phyloP scores from a whole-genome alignment of 495 filamentous ascomycete genomes.

The Glutinoglossum americanum region DNA sequence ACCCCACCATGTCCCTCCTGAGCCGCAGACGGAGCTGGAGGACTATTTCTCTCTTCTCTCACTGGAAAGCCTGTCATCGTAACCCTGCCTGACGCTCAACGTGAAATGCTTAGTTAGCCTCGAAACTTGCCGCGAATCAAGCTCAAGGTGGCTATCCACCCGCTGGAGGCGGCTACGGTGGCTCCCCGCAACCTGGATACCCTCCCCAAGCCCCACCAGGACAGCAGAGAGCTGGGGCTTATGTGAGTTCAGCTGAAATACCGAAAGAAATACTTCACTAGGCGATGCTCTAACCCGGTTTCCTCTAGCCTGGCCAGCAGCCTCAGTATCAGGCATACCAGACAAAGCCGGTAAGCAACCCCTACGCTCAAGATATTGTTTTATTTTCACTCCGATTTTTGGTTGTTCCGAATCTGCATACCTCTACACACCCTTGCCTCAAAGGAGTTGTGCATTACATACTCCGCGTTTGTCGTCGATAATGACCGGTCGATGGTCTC shows the following conservation, averaged over 20 bases:
- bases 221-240: constrained; percentile 7
- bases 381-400: neutral
- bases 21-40: too few species aligned
- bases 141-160: constrained; percentile 1
- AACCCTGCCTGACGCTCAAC: neutral
- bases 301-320: constrained; percentile 9
- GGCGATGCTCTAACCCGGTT: neutral
- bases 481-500: constrained; percentile 2
- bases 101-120: constrained; percentile 1
- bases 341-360: neutral
- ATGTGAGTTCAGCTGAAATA: constrained; percentile 3
- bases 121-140: constrained; percentile 6
- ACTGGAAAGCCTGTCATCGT: neutral
- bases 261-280: neutral
- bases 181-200: constrained; percentile 1
- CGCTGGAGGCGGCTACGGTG: constrained; percentile 6
- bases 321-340: constrained; percentile 12
- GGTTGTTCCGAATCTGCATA: constrained; percentile 1
- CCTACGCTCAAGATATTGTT: neutral
- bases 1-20: neutral
- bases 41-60: neutral
- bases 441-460: constrained; percentile 3
- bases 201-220: neutral
- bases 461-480: constrained; percentile 7
- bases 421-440: neutral